Conservation (phyloP, 2,329 filamentous ascomycete genomes). For the Bisporella sp. region DNA sequence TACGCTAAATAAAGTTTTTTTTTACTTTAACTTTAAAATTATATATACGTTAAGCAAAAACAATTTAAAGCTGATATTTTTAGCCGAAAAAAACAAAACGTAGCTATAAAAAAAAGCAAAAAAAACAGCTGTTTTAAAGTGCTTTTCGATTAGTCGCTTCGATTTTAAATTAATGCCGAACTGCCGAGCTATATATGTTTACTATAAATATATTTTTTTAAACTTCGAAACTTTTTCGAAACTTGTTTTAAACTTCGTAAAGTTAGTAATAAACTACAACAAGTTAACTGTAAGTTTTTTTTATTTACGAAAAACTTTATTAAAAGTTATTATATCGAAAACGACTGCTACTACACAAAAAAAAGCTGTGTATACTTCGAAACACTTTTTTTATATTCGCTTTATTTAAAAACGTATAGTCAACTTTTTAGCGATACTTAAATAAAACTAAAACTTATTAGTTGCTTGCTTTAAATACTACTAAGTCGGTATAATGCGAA, state of each 20-base stretch:
- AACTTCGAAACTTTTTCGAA: too few relatives aligned
- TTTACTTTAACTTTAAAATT: conserved; percentile 3
- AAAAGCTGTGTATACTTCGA: background rate
- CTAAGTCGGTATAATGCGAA: background rate
- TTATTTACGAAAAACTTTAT: background rate
- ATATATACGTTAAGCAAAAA: conserved; percentile 2
- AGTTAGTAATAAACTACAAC: background rate
- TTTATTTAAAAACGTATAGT: background rate
- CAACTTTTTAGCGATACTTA: background rate
- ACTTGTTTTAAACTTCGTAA: too few relatives aligned
- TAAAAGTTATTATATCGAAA: background rate
- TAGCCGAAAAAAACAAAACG: background rate
- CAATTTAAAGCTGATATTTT: background rate
- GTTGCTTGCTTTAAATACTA: background rate
- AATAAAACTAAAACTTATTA: background rate
- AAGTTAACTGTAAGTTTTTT: background rate
- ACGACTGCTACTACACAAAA: background rate
- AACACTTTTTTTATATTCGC: background rate
- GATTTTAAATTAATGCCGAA: background rate
- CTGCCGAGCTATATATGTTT: background rate
- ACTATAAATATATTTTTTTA: too few relatives aligned
- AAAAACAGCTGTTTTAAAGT: background rate
- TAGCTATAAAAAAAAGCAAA: background rate
- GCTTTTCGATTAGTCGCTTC: background rate
- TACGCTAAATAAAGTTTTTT: background rate